Evolutionary conservation across 208 protist genomes (phyloP).

Genomic region (Wallacemonas rigidus): DNA sequence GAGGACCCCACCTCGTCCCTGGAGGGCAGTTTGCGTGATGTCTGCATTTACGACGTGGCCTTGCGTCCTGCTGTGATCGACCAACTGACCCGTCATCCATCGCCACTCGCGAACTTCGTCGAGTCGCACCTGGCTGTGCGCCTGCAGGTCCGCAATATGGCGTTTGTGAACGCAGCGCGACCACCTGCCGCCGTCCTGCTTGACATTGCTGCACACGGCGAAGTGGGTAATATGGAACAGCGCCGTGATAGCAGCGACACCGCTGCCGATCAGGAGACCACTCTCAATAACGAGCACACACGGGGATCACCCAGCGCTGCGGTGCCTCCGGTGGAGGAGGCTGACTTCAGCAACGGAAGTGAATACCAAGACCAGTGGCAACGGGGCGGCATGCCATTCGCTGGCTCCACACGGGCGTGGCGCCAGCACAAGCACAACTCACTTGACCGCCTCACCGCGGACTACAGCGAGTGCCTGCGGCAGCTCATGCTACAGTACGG

Average conservation of each 20-base stretch:
- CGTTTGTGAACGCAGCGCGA: constrained; percentile 44
- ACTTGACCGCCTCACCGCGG: constrained; percentile 30
- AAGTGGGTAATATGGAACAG: constrained; percentile 46
- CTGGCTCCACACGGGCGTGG: neutral
- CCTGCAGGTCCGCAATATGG: constrained; percentile 27
- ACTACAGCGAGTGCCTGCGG: constrained; percentile 38
- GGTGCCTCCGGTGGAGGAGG: constrained; percentile 32
- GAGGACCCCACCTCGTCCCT: constrained; percentile 40
- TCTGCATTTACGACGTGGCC: constrained; percentile 72
- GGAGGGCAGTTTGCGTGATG: constrained; percentile 67
- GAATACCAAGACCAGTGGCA: constrained; percentile 46
- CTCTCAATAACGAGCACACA: constrained; percentile 9
- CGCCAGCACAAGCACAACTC: constrained; percentile 28
- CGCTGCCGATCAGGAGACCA: neutral
- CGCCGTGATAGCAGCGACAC: neutral
- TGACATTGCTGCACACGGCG: constrained; percentile 46
- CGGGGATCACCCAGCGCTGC: neutral
- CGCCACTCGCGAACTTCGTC: constrained; percentile 35
- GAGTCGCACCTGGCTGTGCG: constrained; percentile 42
- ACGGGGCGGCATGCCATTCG: constrained; percentile 9
- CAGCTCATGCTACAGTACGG: constrained; percentile 35
- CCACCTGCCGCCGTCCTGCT: constrained; percentile 31
- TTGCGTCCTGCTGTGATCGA: constrained; percentile 58
- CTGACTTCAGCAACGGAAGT: constrained; percentile 68
- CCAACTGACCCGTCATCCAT: constrained; percentile 38